phyloP scores from a whole-genome alignment of 371 early-diverging fungal genomes.

The Saksenaea vasiformis region DNA sequence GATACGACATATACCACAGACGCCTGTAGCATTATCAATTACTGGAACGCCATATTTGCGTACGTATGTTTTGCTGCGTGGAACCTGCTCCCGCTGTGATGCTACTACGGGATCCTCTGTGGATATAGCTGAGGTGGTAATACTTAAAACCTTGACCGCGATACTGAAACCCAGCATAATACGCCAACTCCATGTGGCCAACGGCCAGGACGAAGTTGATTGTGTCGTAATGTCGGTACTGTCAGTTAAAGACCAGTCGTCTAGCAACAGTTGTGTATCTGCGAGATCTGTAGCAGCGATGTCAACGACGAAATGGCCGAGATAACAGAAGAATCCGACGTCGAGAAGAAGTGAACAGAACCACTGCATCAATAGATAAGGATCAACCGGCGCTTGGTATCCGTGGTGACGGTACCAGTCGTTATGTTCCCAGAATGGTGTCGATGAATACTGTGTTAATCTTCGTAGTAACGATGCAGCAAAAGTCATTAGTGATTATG shows the following conservation, averaged over 20 bases:
- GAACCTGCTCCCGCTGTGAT: slow-evolving; percentile 29
- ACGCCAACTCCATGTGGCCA: slow-evolving; percentile 22
- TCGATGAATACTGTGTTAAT: background rate
- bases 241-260: background rate
- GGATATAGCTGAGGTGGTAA: slow-evolving; percentile 47
- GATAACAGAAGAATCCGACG: slow-evolving; percentile 42
- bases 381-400: slow-evolving; percentile 62
- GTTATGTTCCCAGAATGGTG: slow-evolving; percentile 45
- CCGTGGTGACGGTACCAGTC: slow-evolving; percentile 64
- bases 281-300: background rate
- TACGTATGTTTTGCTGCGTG: slow-evolving; percentile 68
- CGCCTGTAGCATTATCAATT: slow-evolving; percentile 57
- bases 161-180: slow-evolving; percentile 31
- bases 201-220: slow-evolving; percentile 15
- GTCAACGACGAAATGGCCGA: slow-evolving; percentile 33
- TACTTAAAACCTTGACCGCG: slow-evolving; percentile 36
- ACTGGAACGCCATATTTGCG: slow-evolving; percentile 70
- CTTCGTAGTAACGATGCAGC: background rate
- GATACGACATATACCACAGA: slow-evolving; percentile 77
- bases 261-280: background rate
- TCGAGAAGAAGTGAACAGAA: slow-evolving; percentile 38
- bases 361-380: slow-evolving; percentile 59
- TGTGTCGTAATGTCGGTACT: background rate
- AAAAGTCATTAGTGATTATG: background rate
- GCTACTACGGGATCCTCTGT: slow-evolving; percentile 59